A percentile compares a stretch with the other conserved stretches of the same genome.
Conservation (phyloP, 2,329 filamentous ascomycete genomes). For the Penicillium concentricum region DNA sequence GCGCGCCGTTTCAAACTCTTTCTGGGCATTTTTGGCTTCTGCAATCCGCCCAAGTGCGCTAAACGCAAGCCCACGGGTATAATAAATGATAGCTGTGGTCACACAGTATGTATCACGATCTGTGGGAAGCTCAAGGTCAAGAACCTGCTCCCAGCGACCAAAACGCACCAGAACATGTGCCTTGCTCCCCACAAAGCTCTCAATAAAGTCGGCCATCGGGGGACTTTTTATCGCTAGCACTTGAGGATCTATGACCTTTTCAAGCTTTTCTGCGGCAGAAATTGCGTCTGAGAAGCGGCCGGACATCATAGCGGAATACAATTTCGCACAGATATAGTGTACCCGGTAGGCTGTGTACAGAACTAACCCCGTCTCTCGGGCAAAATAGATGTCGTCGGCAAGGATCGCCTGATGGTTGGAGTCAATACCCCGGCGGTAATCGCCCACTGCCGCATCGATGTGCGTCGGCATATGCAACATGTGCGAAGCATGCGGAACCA, state of each 20-base stretch:
- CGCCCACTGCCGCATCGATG: constrained; percentile 69
- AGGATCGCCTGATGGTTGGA: constrained; percentile 65
- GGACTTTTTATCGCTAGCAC: constrained; percentile 46
- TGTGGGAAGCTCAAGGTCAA: constrained; percentile 54
- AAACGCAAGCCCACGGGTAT: constrained; percentile 64
- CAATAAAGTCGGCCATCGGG: constrained; percentile 75
- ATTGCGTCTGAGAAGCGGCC: constrained; percentile 17
- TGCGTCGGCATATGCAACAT: constrained; percentile 75
- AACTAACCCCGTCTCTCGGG: constrained; percentile 28
- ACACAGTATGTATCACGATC: constrained; percentile 63
- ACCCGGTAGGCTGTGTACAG: constrained; percentile 24
- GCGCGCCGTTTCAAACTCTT: constrained; percentile 52
- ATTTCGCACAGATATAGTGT: constrained; percentile 17
- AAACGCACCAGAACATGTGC: constrained; percentile 70
- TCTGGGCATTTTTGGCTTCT: constrained; percentile 52
- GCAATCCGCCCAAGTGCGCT: constrained; percentile 56
- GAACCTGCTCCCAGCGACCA: constrained; percentile 65
- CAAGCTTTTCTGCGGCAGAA: constrained; percentile 15
- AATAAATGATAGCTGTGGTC: constrained; percentile 65
- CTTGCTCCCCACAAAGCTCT: constrained; percentile 64
- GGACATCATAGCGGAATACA: constrained; percentile 20
- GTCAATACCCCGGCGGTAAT: constrained; percentile 64
- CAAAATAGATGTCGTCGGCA: constrained; percentile 66
- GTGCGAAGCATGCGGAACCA: constrained; percentile 68
- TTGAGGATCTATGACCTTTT: constrained; percentile 24